Percentiles rank a stretch among this genome's conserved stretches.
Conservation (phyloP, 108 stramenopile genomes). For the Skeletonema costatum region DNA sequence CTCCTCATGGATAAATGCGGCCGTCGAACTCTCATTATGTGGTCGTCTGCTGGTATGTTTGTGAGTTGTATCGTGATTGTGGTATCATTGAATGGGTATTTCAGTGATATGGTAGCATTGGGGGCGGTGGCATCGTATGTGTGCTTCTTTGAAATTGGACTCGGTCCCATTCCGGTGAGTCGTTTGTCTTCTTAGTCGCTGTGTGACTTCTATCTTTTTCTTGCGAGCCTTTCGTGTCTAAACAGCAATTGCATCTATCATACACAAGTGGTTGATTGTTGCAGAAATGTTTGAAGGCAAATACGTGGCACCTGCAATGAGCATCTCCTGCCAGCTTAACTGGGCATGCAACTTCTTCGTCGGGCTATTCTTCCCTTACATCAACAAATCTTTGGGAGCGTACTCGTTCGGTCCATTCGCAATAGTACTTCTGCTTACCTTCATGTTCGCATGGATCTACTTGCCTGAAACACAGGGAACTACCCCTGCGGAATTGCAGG, state of each 20-base stretch:
- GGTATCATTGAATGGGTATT: conserved; percentile 58
- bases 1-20: conserved; percentile 91
- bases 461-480: conserved; percentile 90
- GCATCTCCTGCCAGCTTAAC: conserved; percentile 80
- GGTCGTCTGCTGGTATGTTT: conserved; percentile 88
- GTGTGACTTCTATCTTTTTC: not conserved
- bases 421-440: conserved; percentile 51
- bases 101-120: conserved; percentile 74
- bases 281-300: conserved; percentile 92
- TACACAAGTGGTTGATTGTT: conserved; percentile 83
- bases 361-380: conserved; percentile 88
- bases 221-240: not conserved
- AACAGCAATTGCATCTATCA: not conserved
- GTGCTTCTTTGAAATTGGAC: conserved; percentile 93
- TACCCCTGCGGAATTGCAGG: conserved; percentile 72
- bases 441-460: conserved; percentile 59
- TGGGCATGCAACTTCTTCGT: conserved; percentile 95
- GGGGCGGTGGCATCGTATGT: conserved; percentile 88
- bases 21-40: conserved; percentile 86
- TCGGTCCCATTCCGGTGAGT: conserved; percentile 92
- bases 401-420: conserved; percentile 89
- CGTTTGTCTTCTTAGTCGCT: not conserved
- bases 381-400: conserved; percentile 66
- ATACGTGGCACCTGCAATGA: conserved; percentile 90
- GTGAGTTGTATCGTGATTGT: conserved; percentile 69